phyloP scores from a whole-genome alignment of 176 grass and related monocot species.

The Avena insularis region DNA sequence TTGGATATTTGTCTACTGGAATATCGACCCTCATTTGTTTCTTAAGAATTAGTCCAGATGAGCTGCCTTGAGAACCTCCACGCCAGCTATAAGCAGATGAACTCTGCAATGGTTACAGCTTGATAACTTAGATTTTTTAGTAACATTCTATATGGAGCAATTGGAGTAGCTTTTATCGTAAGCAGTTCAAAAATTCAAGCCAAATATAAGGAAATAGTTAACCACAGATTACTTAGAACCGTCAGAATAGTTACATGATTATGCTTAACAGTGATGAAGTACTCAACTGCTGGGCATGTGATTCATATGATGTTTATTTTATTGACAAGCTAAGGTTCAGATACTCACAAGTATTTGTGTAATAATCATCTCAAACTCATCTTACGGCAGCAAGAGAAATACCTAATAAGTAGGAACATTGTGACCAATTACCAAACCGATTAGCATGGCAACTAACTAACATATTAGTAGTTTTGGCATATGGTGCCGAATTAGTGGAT shows the following conservation, averaged over 20 bases:
- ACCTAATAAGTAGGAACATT: constrained; percentile 25
- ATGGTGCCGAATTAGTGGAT: constrained; percentile 41
- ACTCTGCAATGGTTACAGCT: constrained; percentile 63
- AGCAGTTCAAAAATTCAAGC: background rate
- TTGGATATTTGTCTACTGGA: constrained; percentile 85
- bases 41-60: constrained; percentile 87
- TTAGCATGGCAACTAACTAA: constrained; percentile 54
- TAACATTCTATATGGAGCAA: constrained; percentile 16
- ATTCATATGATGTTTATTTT: constrained; percentile 16
- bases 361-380: constrained; percentile 35
- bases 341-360: constrained; percentile 28
- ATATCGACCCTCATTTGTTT: constrained; percentile 97
- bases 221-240: background rate
- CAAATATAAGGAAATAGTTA: constrained; percentile 24
- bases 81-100: constrained; percentile 93
- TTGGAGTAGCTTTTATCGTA: background rate
- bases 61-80: constrained; percentile 86
- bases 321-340: constrained; percentile 15
- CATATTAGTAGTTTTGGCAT: constrained; percentile 22
- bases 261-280: constrained; percentile 13
- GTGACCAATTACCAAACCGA: constrained; percentile 47
- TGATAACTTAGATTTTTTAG: constrained; percentile 34
- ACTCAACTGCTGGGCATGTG: background rate
- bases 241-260: background rate
- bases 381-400: constrained; percentile 25